Evolutionary conservation across 352 stramenopile species (phyloP).

Genomic region (Aphanomyces invadans): DNA sequence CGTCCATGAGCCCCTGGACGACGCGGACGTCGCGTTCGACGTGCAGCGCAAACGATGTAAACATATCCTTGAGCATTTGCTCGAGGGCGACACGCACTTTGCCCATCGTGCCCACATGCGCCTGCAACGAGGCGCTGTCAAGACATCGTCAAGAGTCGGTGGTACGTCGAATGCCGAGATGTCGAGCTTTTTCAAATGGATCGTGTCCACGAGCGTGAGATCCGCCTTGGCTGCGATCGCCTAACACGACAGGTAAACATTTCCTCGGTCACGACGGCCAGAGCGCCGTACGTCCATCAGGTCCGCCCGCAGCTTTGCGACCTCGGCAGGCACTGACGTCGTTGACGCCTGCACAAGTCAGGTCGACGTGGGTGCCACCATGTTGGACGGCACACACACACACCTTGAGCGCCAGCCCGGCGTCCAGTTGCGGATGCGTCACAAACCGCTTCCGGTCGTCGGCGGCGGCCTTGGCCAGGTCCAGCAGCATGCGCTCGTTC

Average conservation of each 20-base stretch:
- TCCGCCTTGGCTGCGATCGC: background rate
- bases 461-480: background rate
- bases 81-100: background rate
- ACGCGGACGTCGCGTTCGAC: background rate
- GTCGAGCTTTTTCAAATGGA: constrained; percentile 5
- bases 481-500: background rate
- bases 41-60: background rate
- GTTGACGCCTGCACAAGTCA: constrained; percentile 1
- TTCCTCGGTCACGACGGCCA: no score
- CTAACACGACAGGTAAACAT: no score
- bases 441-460: background rate
- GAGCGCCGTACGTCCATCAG: background rate
- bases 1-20: constrained; percentile 1
- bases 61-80: background rate
- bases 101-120: background rate
- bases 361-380: no score
- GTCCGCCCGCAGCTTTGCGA: background rate
- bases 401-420: constrained; percentile 13
- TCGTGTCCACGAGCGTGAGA: background rate
- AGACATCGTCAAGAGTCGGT: background rate
- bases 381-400: no score
- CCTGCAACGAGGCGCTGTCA: background rate
- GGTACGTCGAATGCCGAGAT: background rate
- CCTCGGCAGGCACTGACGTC: background rate
- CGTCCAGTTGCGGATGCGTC: constrained; percentile 5